Conservation (phyloP, 164 flowering plant species). For the Cinnamomum micranthum region DNA sequence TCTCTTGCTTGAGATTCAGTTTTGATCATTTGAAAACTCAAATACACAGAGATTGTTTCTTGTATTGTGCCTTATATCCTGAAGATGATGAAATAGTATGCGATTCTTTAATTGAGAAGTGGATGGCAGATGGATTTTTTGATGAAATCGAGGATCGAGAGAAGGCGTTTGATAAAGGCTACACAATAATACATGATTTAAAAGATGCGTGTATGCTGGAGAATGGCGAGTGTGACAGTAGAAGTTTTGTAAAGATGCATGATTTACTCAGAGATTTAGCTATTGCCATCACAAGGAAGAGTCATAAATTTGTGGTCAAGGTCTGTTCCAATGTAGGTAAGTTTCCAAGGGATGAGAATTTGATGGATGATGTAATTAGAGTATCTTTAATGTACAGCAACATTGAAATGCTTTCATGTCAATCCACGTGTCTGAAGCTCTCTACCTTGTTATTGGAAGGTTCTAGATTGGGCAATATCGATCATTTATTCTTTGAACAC, state of each 20-base stretch:
- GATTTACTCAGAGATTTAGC: conserved; percentile 34
- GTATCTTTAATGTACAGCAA: conserved; percentile 18
- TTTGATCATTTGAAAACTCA: background rate
- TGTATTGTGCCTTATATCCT: conserved; percentile 4
- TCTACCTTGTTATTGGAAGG: conserved; percentile 14
- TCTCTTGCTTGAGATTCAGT: conserved; percentile 1
- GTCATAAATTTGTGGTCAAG: conserved; percentile 9
- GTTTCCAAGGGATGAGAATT: conserved; percentile 4
- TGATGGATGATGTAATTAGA: conserved; percentile 11
- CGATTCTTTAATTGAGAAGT: background rate
- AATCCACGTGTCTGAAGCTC: conserved; percentile 16
- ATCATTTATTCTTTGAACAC: conserved; percentile 17
- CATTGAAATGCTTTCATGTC: background rate
- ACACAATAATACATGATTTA: conserved; percentile 19
- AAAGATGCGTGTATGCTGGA: conserved; percentile 16
- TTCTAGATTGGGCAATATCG: conserved; percentile 3
- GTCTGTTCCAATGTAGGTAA: conserved; percentile 1
- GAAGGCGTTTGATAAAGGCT: conserved; percentile 16
- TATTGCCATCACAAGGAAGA: conserved; percentile 3
- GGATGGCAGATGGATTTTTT: conserved; percentile 22
- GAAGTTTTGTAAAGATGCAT: conserved; percentile 31
- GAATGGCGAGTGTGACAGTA: background rate
- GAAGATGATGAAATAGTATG: background rate
- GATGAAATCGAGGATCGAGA: conserved; percentile 11
- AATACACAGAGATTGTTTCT: background rate